Evolutionary conservation across 805 yeast species (phyloP).

Genomic region (Lipomyces yamadae): DNA sequence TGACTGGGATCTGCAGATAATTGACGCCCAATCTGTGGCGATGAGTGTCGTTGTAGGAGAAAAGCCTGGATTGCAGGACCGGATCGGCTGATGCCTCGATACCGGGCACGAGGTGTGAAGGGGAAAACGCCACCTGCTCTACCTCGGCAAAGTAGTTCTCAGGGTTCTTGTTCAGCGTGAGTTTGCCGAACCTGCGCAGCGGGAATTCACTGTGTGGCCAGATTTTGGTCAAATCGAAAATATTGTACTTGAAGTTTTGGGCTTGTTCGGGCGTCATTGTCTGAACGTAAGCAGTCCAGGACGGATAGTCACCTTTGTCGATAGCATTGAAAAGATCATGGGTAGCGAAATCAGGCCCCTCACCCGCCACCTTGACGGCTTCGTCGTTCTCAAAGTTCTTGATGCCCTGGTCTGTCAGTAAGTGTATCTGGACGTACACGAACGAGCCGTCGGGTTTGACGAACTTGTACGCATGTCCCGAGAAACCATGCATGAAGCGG

Average conservation of each 20-base stretch:
- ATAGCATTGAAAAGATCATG: constrained; percentile 54
- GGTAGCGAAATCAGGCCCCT: constrained; percentile 57
- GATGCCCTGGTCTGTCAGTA: constrained; percentile 57
- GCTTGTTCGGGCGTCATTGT: constrained; percentile 64
- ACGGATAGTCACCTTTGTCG: constrained; percentile 56
- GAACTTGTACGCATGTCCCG: constrained; percentile 68
- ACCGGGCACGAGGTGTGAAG: constrained; percentile 73
- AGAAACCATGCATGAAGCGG: constrained; percentile 64
- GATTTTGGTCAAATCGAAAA: constrained; percentile 60
- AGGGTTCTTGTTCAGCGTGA: constrained; percentile 61
- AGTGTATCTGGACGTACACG: constrained; percentile 63
- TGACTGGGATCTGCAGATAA: constrained; percentile 69
- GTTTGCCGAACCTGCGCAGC: constrained; percentile 58
- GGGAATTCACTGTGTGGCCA: constrained; percentile 66
- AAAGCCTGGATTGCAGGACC: constrained; percentile 74
- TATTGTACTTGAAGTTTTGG: constrained; percentile 53
- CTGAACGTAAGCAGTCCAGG: constrained; percentile 61
- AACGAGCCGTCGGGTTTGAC: constrained; percentile 56
- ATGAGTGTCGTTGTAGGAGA: constrained; percentile 77
- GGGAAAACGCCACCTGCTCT: constrained; percentile 70
- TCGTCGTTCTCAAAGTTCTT: constrained; percentile 53
- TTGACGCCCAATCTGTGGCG: constrained; percentile 75
- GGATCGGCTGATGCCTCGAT: constrained; percentile 80
- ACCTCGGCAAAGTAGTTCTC: constrained; percentile 57
- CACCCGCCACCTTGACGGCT: constrained; percentile 54